These are phyloP conservation scores for Bothriochloa decipiens DNA, from an alignment of 176 grass and related monocot species.

Conservation along the genomic window DNA sequence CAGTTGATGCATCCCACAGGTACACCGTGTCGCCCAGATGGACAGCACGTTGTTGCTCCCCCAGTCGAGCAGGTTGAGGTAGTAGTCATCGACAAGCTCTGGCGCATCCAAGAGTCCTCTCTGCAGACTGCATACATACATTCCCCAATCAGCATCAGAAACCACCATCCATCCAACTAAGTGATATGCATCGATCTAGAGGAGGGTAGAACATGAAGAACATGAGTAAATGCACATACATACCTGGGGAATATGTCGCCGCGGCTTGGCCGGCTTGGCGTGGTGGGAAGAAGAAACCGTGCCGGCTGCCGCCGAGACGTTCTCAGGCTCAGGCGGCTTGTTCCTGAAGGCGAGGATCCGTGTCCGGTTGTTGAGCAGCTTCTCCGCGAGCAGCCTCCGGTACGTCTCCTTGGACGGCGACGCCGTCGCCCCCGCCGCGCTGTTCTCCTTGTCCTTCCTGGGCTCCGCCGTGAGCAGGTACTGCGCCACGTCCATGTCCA, in stretches of 20 bases:
- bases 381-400: conserved; percentile 59
- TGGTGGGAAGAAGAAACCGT: conserved; percentile 21
- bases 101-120: conserved; percentile 49
- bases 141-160: neutral
- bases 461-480: conserved; percentile 67
- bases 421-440: conserved; percentile 12
- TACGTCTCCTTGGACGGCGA: conserved; percentile 57
- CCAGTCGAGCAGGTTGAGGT: conserved; percentile 57
- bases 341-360: conserved; percentile 60
- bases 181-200: neutral
- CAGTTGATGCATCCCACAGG: conserved; percentile 42
- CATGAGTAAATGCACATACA: neutral
- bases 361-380: conserved; percentile 59
- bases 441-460: conserved; percentile 61
- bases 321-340: conserved; percentile 51
- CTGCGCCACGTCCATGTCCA: conserved; percentile 73
- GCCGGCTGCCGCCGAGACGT: neutral
- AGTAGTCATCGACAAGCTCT: conserved; percentile 49
- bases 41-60: conserved; percentile 46
- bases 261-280: conserved; percentile 52
- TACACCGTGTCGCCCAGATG: conserved; percentile 48
- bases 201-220: neutral
- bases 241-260: conserved; percentile 63
- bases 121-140: conserved; percentile 34
- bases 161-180: neutral